Evolutionary conservation across 2,329 filamentous ascomycete genomes (phyloP).

Genomic region (Teratosphaeria pseudoeucalypti): DNA sequence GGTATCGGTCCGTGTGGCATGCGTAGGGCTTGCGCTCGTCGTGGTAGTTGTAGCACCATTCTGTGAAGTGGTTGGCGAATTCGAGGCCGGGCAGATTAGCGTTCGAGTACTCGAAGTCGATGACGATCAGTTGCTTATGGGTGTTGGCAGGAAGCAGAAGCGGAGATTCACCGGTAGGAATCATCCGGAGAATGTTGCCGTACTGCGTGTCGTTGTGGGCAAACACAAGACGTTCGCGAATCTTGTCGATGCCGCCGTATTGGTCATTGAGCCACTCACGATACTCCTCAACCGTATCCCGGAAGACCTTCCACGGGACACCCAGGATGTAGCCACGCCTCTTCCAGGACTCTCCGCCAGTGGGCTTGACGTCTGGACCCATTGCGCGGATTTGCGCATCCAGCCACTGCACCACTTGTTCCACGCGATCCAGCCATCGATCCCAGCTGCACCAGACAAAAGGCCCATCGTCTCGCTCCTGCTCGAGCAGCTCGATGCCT

Average conservation of each 20-base stretch:
- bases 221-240: conserved; percentile 74
- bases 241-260: conserved; percentile 55
- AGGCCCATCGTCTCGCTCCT: conserved; percentile 68
- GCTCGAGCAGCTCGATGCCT: conserved; percentile 72
- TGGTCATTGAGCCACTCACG: conserved; percentile 59
- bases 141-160: conserved; percentile 81
- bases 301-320: conserved; percentile 71
- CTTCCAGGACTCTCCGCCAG: conserved; percentile 50
- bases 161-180: conserved; percentile 63
- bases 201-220: conserved; percentile 99
- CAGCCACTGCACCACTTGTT: conserved; percentile 48
- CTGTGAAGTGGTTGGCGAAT: conserved; percentile 95
- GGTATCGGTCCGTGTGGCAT: conserved; percentile 63
- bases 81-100: conserved; percentile 80
- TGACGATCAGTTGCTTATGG: conserved; percentile 92
- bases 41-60: conserved; percentile 98
- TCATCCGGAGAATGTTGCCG: conserved; percentile 81
- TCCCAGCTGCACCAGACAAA: conserved; percentile 92
- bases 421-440: conserved; percentile 66
- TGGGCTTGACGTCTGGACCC: conserved; percentile 31
- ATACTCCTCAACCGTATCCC: conserved; percentile 64
- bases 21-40: conserved; percentile 50
- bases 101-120: conserved; percentile 94
- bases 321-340: conserved; percentile 71
- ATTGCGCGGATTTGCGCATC: conserved; percentile 48